Evolutionary conservation across 768 basidiomycete genomes (phyloP).

Genomic region (Boletus vermiculosoides): DNA sequence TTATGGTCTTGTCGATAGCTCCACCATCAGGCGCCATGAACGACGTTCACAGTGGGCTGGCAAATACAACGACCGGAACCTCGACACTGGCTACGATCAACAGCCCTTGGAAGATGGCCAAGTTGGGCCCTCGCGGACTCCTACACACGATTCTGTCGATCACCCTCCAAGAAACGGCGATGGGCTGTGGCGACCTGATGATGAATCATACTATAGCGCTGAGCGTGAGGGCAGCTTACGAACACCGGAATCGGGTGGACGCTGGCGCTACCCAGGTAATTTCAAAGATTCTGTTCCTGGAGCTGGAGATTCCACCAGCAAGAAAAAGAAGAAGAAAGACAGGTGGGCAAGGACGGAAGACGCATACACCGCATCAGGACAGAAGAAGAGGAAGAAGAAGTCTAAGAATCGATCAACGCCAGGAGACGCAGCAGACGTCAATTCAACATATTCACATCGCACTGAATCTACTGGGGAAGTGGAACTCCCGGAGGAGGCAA

Average conservation of each 20-base stretch:
- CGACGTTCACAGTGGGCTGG: constrained; percentile 84
- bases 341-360: constrained; percentile 87
- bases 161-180: constrained; percentile 33
- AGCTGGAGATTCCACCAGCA: constrained; percentile 40
- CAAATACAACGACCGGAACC: constrained; percentile 81
- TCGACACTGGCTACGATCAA: constrained; percentile 65
- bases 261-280: constrained; percentile 87
- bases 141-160: constrained; percentile 13
- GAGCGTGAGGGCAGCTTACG: constrained; percentile 38
- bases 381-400: constrained; percentile 67
- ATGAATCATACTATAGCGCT: constrained; percentile 70
- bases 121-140: constrained; percentile 29
- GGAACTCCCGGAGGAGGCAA: constrained; percentile 62
- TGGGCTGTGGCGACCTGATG: constrained; percentile 71
- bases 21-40: constrained; percentile 74
- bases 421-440: constrained; percentile 33
- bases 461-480: constrained; percentile 45
- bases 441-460: constrained; percentile 33
- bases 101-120: constrained; percentile 82
- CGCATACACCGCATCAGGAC: constrained; percentile 53
- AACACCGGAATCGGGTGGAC: constrained; percentile 37
- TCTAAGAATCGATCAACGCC: constrained; percentile 47
- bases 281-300: constrained; percentile 58
- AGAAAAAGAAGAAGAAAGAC: constrained; percentile 80
- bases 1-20: constrained; percentile 84